Base-by-base conservation (phyloP, 1,139 yeast species). In the Blastobotrys aristatus region DNA sequence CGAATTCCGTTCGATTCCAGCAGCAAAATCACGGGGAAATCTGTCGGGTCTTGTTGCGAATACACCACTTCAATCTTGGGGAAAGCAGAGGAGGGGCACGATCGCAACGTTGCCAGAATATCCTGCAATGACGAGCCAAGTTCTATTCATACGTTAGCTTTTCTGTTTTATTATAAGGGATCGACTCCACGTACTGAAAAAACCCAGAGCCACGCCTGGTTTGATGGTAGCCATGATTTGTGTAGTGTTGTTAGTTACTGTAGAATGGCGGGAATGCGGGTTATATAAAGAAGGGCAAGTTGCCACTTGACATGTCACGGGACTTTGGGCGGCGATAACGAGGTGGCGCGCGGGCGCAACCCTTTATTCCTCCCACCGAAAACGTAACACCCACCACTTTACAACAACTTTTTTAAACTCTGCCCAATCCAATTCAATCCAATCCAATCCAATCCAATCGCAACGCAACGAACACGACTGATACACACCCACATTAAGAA, bases 1-100 rank as follows among this genome's bases (percentile, higher is more conserved):
- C 64, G 44, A 11, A 62, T 36, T 2, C 65, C 65, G 47, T 57
- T 58, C 5, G 57, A 49, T 40, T 52, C 56, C n/a, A 62, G 53
- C 21, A 44, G 50, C 22, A 62, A 48, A 13, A 56, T 49, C 2
- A 61, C 48, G 4, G 64, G 61, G 13, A 38, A 39, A 7, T 26
- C 26, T 8, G 56, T 34, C 13, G 62, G 58, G 22, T 52, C 47
- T 13, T 50, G 53, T 13, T 53, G 37, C 13, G 58, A 53, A 41
- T 60, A 53, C 16, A 57, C 49, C 17, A 61, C 47, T 41, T 59
- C 54, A 26, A 61, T 56, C 10, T 52, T 55, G 6, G 65, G 63
- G 37, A 56, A 62, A 22, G 52, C 46, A 4, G 52, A 46, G 13
- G 31, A 29, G 11, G 61, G 57, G 32, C 55, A 48, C 4, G 54